Evolutionary conservation across 495 filamentous ascomycete genomes (phyloP).

Genomic region (Penicillium steckii): DNA sequence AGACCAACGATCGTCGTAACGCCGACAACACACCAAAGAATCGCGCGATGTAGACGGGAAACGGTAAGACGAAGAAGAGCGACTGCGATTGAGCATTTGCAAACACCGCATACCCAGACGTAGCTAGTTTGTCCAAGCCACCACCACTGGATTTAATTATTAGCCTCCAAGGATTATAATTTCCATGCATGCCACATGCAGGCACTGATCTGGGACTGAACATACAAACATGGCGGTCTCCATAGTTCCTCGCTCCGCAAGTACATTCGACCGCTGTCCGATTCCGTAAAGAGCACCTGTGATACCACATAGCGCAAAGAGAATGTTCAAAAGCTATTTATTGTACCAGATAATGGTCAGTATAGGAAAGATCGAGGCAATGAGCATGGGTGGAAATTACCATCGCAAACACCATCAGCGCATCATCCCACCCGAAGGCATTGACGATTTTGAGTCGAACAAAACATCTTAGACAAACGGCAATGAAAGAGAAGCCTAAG

Average conservation of each 20-base stretch:
- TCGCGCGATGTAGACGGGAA: constrained; percentile 13
- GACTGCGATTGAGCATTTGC: constrained; percentile 35
- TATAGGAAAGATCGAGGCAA: neutral
- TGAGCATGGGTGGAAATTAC: constrained; percentile 12
- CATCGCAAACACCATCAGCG: constrained; percentile 42
- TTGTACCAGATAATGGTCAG: neutral
- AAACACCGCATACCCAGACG: constrained; percentile 26
- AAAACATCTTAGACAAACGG: constrained; percentile 41
- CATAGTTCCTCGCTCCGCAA: constrained; percentile 17
- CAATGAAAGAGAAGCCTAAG: constrained; percentile 35
- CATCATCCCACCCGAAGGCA: constrained; percentile 47
- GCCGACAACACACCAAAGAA: constrained; percentile 32
- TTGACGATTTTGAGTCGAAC: constrained; percentile 39
- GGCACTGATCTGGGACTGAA: neutral
- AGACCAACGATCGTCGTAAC: constrained; percentile 29
- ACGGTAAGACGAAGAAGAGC: constrained; percentile 38
- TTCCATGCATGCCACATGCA: neutral
- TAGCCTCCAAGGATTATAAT: no score
- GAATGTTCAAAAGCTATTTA: constrained; percentile 27
- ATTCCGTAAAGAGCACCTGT: constrained; percentile 37
- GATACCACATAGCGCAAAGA: constrained; percentile 42
- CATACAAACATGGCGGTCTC: constrained; percentile 44
- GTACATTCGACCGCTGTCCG: constrained; percentile 23
- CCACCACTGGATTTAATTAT: constrained; percentile 35
- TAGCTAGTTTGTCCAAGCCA: constrained; percentile 36